Evolutionary conservation across 805 yeast species (phyloP), one percentile per base, ranked within the genome.

Genomic region (Wickerhamomyces queroliae): DNA sequence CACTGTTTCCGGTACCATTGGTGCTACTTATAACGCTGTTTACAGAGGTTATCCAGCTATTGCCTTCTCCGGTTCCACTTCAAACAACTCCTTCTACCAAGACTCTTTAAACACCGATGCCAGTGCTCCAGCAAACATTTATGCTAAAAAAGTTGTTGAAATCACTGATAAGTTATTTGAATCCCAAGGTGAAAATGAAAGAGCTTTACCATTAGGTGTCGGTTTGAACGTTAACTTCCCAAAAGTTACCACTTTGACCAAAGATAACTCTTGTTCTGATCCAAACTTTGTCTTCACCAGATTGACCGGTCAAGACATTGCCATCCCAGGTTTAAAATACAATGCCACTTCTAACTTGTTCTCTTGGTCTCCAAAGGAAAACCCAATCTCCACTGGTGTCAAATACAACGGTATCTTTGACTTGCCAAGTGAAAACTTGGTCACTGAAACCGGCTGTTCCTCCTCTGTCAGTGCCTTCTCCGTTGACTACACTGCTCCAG

Each of bases 211-310:
- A 36, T 40, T 58, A 30, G 66, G 67, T 32, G 62, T 59, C 38
- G 78, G 76, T 48, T 43, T 72, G 40, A 71, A 68, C 51, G 76
- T 73, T 40, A 73, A 74, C 57, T 61, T 64, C 51, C 78, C 79
- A 37, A 36, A 39, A 12, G 78, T 72, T 21, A 70, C 72, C 21
- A 46, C 65, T 36, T 71, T 69, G 43, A 40, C 64, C 7, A 38
- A 43, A 11, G 33, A 30, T 12, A 26, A 46, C 58, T 11, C 42
- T 3, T 76, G 80, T 59, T 42, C 47, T 20, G 59, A 61, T 40
- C 76, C 78, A 37, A 52, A 60, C 21, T 74, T 58, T 51, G 65
- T 62, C 28, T 63, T 56, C 47, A 55, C 78, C 13, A 69, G 80
- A 59, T 43, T 73, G 38, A 59, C 71, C 9, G 80, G 80, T 27